Evolutionary conservation across 225 moss, liverwort and hornwort genomes (phyloP).

Genomic region (Bryoerythrophyllum caledonicum): DNA sequence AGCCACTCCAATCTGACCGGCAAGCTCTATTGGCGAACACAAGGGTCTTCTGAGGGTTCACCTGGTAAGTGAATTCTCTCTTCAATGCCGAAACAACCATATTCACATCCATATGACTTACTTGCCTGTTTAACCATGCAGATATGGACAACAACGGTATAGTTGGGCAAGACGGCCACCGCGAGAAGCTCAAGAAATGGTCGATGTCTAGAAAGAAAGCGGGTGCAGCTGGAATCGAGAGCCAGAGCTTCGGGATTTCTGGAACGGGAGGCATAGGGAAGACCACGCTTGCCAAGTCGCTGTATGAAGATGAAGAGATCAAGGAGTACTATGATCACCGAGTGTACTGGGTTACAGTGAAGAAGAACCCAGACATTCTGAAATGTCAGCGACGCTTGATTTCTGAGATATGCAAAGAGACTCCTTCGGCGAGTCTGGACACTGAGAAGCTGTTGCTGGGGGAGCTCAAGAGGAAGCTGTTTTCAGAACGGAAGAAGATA

Average conservation of each 20-base stretch:
- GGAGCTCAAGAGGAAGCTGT: slow-evolving; percentile 22
- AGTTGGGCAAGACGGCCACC: slow-evolving; percentile 33
- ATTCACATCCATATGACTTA: background rate
- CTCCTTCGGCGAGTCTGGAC: slow-evolving; percentile 18
- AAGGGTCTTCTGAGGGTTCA: slow-evolving; percentile 4
- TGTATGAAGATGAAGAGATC: slow-evolving; percentile 28
- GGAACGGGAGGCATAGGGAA: slow-evolving; percentile 41
- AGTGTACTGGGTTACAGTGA: slow-evolving; percentile 37
- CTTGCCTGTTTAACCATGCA: slow-evolving; percentile 8
- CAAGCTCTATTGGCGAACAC: slow-evolving; percentile 36
- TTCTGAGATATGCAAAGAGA: slow-evolving; percentile 44
- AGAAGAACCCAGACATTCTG: slow-evolving; percentile 28
- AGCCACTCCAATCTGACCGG: slow-evolving; percentile 29
- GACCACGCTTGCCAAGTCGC: slow-evolving; percentile 36
- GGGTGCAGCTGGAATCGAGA: slow-evolving; percentile 9
- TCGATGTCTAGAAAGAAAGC: slow-evolving; percentile 28
- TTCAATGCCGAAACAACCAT: background rate
- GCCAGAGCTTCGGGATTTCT: slow-evolving; percentile 30
- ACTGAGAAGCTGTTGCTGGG: slow-evolving; percentile 22
- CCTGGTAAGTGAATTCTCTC: slow-evolving; percentile 25
- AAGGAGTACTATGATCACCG: slow-evolving; percentile 35
- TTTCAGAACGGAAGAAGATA: slow-evolving; percentile 19
- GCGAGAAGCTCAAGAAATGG: slow-evolving; percentile 33
- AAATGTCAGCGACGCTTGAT: slow-evolving; percentile 36
- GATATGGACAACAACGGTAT: slow-evolving; percentile 19